Evolutionary conservation across 2,329 filamentous ascomycete species (phyloP), one percentile per base, ranked within the genome.

Genomic region (Trichoderma sp.): DNA sequence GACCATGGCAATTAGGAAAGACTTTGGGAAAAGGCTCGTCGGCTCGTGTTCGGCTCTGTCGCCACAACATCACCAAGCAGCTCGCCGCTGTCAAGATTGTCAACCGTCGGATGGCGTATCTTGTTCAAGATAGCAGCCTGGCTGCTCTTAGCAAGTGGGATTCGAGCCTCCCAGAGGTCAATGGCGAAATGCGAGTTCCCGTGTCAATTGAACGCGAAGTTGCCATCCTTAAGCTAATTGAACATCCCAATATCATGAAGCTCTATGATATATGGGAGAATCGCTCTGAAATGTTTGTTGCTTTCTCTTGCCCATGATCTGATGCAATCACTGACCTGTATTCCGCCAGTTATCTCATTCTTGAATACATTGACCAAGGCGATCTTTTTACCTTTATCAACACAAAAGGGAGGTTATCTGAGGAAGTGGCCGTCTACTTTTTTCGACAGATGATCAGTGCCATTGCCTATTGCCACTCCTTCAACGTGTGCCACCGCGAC

Each of bases 251-350:
- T 80, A 95, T 98, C 77, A 95, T 98, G 81, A 93, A 93, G 76
- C 84, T 99, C 11, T 96, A 95, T 79, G 96, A 99, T 82, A 95
- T 99, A 34, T 99, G 95, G 95, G 96, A 99, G 83, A 98, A 98
- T 79, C 89, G 93, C 26, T 93, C 94, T 71, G 95, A 99, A 81
- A 91, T 99, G 93, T 98, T 86, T 84, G 93, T 34, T 83, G 14
- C 30, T 26, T 26, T 15, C 9, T 18, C 12, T 56, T 53, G 4
- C 26, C 24, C 9, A 39, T 15, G 0, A 36, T 36, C 14, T 47
- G n/a, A 26, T 39, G 14, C 1, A 30, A 1, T 18, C 21, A 15
- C 62, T 71, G 24, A 73, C 53, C 4, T 24, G 6, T 1, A 15
- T 24, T 6, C 11, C 7, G 3, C 15, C 3, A 98, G 95, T 72